These are phyloP conservation scores for Holtermannia corniformis DNA, from an alignment of 768 basidiomycete genomes.

Conservation along the genomic window DNA sequence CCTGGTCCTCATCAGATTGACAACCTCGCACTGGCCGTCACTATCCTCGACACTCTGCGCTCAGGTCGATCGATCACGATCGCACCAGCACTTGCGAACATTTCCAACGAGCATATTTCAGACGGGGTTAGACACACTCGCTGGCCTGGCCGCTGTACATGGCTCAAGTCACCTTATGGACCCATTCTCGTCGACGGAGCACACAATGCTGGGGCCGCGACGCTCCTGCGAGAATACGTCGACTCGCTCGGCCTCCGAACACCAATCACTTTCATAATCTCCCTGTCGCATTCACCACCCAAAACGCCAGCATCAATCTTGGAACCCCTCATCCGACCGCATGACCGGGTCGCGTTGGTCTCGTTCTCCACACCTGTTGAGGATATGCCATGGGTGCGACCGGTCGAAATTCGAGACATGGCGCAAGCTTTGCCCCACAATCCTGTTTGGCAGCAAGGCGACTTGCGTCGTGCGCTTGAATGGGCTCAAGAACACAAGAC, in stretches of 20 bases:
- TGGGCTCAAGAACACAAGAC: constrained; percentile 25
- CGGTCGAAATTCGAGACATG: constrained; percentile 52
- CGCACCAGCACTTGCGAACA: constrained; percentile 23
- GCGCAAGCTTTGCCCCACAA: constrained; percentile 33
- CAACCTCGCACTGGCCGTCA: constrained; percentile 65
- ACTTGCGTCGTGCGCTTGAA: constrained; percentile 8
- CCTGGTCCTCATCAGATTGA: constrained; percentile 74
- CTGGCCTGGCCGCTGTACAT: constrained; percentile 83
- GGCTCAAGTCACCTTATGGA: constrained; percentile 41
- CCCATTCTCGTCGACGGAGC: constrained; percentile 78
- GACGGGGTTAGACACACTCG: constrained; percentile 52
- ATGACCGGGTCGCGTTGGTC: constrained; percentile 32
- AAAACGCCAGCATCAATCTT: constrained; percentile 69
- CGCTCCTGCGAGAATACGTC: constrained; percentile 59
- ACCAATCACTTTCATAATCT: constrained; percentile 60
- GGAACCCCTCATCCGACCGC: constrained; percentile 52
- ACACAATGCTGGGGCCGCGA: constrained; percentile 74
- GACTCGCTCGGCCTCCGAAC: constrained; percentile 39
- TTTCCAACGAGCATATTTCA: constrained; percentile 50
- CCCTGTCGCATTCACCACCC: constrained; percentile 75
- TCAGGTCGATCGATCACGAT: constrained; percentile 38
- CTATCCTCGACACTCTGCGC: constrained; percentile 54
- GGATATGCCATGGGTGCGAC: constrained; percentile 89
- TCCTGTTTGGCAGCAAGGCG: background rate
- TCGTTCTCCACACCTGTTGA: constrained; percentile 51